Base-by-base conservation (phyloP, 371 early-diverging fungal genomes). In the Phascolomyces articulosus region DNA sequence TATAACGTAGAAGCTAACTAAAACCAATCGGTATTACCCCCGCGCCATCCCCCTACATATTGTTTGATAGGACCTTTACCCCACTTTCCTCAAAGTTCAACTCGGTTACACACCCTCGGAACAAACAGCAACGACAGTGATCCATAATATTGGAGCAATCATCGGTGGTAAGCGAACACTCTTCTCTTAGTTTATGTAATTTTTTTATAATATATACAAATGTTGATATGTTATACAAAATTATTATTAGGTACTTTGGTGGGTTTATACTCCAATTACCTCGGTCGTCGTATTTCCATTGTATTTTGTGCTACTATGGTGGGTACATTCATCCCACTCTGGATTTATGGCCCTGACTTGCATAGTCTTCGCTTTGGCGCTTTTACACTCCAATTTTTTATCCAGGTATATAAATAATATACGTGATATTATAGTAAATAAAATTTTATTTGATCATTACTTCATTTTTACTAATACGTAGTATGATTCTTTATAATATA, bases 221-320 rank as follows among this genome's bases (percentile, higher is more conserved):
- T n/a, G n/a, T n/a, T n/a, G n/a, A n/a, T n/a, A n/a, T n/a, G n/a
- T n/a, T n/a, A n/a, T n/a, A n/a, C n/a, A n/a, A 23, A 7, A 51
- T 24, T 24, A 51, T 51, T 24, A 13, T 51, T 51, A 51, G 91
- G 90, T 53, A 85, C 80, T n/a, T 65, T 79, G 16, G 62, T 75
- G 49, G 93, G 91, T 18, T 89, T 87, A 67, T 70, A 83, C 10
- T 90, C 91, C 0, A 87, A 88, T 67, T 88, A 81, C 53, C 73
- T 85, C 18, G 91, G 93, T 21, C 87, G 91, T 16, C 78, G 86
- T 4, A 72, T 84, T 16, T 73, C 67, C 13, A 81, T 92, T 21
- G 68, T 73, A 16, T 48, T 83, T 7, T 76, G 79, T 49, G 71
- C 77, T 41, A 55, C 90, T 21, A 62, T 80, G 38, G 89, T 86